These are phyloP conservation scores for Cryptococcus maquisensis DNA, from an alignment of 1,284 basidiomycete genomes.

Conservation along the genomic window DNA sequence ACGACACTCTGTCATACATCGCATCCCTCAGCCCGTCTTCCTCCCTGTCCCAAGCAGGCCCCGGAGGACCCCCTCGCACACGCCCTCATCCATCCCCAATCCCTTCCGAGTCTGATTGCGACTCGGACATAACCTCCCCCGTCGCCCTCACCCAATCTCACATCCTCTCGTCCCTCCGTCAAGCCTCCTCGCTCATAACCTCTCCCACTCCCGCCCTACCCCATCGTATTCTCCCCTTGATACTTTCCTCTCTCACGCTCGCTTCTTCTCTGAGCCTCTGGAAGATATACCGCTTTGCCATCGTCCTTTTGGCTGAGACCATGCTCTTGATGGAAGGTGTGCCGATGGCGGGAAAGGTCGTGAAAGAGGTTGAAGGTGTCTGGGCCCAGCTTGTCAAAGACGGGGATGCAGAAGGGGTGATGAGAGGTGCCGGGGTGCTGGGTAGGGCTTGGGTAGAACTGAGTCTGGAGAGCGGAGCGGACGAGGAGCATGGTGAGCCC, in stretches of 20 bases:
- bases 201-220: slow-evolving; percentile 15
- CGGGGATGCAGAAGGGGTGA: slow-evolving; percentile 22
- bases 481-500: slow-evolving; percentile 1
- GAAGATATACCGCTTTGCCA: slow-evolving; percentile 32
- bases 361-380: slow-evolving; percentile 17
- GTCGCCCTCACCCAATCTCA: slow-evolving; percentile 25
- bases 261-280: slow-evolving; percentile 32
- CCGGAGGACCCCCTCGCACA: slow-evolving; percentile 14
- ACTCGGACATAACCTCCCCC: slow-evolving; percentile 4
- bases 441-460: slow-evolving; percentile 30
- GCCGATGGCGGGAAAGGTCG: slow-evolving; percentile 23
- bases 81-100: slow-evolving; percentile 6
- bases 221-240: slow-evolving; percentile 31
- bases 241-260: slow-evolving; percentile 32
- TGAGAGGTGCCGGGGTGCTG: slow-evolving; percentile 26
- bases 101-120: background rate
- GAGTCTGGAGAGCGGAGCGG: slow-evolving; percentile 9
- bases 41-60: slow-evolving; percentile 2
- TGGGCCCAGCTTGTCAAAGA: slow-evolving; percentile 21
- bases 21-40: slow-evolving; percentile 15
- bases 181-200: slow-evolving; percentile 22
- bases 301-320: slow-evolving; percentile 30
- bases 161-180: slow-evolving; percentile 15
- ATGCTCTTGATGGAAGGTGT: slow-evolving; percentile 34
- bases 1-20: slow-evolving; percentile 14